Conservation (phyloP, 495 filamentous ascomycete species). For the Umbilicaria muhlenbergii region DNA sequence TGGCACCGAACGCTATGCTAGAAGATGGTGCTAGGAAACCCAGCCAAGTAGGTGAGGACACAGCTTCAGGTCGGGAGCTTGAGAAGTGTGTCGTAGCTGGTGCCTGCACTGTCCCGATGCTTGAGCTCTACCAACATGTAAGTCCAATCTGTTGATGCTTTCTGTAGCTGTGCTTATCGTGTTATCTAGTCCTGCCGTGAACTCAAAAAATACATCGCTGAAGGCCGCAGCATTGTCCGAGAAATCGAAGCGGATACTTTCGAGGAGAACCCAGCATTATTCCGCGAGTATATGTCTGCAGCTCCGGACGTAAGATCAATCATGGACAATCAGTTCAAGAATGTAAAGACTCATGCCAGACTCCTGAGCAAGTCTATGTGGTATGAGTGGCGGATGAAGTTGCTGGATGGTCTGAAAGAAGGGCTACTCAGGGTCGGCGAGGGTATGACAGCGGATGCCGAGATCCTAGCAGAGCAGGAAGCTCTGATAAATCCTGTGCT, state of each 20-base stretch:
- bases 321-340: constrained; percentile 95
- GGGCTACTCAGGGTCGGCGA: constrained; percentile 57
- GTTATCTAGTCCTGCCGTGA: constrained; percentile 64
- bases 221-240: constrained; percentile 71
- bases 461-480: constrained; percentile 50
- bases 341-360: constrained; percentile 82
- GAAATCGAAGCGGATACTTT: constrained; percentile 79
- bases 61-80: constrained; percentile 30
- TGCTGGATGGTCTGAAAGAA: constrained; percentile 68
- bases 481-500: constrained; percentile 45
- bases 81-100: constrained; percentile 75
- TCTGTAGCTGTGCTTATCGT: not conserved
- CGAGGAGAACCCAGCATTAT: constrained; percentile 77
- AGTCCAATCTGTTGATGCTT: constrained; percentile 16
- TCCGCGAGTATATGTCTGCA: constrained; percentile 82
- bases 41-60: constrained; percentile 25
- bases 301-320: constrained; percentile 63
- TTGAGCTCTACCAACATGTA: constrained; percentile 88
- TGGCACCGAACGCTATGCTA: constrained; percentile 36
- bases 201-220: constrained; percentile 84
- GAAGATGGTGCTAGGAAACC: constrained; percentile 27
- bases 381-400: constrained; percentile 94
- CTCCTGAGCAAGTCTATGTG: constrained; percentile 84
- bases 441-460: constrained; percentile 63
- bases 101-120: constrained; percentile 79